Evolutionary conservation across 139 green algal species (phyloP).

Genomic region (Asterochloris sp.): DNA sequence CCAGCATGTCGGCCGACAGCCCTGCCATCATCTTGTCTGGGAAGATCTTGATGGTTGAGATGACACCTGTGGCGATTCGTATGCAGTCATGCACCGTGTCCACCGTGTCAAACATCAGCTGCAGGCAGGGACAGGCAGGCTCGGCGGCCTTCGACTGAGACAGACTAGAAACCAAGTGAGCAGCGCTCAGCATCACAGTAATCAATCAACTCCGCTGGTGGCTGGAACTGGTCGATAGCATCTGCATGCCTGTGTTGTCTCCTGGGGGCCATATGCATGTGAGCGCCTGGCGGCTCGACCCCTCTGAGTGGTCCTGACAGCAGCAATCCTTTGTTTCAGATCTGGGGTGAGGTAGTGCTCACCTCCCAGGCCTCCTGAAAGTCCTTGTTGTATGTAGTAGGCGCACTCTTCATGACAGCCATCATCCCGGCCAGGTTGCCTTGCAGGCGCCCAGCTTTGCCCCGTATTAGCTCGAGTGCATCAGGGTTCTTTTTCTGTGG

Average conservation of each 20-base stretch:
- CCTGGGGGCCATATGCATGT: too few relatives aligned
- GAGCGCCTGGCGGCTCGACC: too few relatives aligned
- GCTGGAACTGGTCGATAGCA: too few relatives aligned
- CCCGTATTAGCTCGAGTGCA: constrained; percentile 94
- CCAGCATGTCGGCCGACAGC: constrained; percentile 93
- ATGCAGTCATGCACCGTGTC: constrained; percentile 88
- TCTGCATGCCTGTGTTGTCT: too few relatives aligned
- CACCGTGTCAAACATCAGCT: constrained; percentile 94
- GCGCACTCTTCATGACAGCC: constrained; percentile 89
- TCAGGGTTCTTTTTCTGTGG: constrained; percentile 99
- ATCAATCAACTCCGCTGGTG: too few relatives aligned
- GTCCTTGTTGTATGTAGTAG: constrained; percentile 99
- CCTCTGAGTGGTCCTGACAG: too few relatives aligned
- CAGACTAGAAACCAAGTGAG: too few relatives aligned
- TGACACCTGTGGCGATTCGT: constrained; percentile 89
- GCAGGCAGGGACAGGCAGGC: background rate
- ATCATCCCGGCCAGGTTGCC: constrained; percentile 89
- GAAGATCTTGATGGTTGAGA: constrained; percentile 86
- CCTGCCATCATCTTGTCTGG: constrained; percentile 82
- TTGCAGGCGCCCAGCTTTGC: constrained; percentile 63
- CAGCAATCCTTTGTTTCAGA: too few relatives aligned
- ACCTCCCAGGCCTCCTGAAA: constrained; percentile 87
- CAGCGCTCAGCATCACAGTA: too few relatives aligned
- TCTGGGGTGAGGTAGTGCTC: too few relatives aligned
- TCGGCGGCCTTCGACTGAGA: too few relatives aligned